Conservation (phyloP, 176 grass and related monocot species). For the Aegilops tauschii region DNA sequence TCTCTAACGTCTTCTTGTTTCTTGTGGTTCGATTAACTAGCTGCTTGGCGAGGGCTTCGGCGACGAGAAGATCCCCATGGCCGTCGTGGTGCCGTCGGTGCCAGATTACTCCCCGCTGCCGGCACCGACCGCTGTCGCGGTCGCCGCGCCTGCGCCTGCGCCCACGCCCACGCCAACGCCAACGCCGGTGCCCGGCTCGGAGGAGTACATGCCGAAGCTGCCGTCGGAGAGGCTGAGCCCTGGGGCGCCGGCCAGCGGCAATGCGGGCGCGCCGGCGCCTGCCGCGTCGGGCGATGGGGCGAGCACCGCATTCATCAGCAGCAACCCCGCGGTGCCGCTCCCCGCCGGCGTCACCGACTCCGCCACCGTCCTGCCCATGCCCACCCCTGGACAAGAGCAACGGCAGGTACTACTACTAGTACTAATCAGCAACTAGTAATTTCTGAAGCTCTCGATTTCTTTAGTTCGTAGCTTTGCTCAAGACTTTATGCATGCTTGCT, state of each 20-base stretch:
- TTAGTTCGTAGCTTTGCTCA: not conserved
- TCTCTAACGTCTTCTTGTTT: not conserved
- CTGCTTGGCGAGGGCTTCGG: not conserved
- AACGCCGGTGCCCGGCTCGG: constrained; percentile 1
- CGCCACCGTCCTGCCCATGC: constrained; percentile 69
- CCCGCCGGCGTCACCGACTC: constrained; percentile 73
- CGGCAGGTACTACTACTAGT: constrained; percentile 20
- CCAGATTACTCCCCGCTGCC: constrained; percentile 43
- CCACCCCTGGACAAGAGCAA: constrained; percentile 43
- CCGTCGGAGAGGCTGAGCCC: constrained; percentile 45
- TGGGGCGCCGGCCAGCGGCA: not conserved
- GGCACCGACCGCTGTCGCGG: not conserved
- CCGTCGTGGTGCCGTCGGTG: constrained; percentile 41
- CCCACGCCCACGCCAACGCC: not conserved
- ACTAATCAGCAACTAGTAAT: too few species aligned
- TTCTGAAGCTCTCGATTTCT: not conserved
- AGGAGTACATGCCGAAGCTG: constrained; percentile 55
- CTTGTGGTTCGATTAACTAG: not conserved
- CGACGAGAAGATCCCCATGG: constrained; percentile 50
- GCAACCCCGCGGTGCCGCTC: constrained; percentile 78
- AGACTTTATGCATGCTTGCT: not conserved
- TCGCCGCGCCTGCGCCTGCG: not conserved
- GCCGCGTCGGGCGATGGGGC: constrained; percentile 13
- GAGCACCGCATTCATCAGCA: constrained; percentile 78
- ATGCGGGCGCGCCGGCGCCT: constrained; percentile 22